These are phyloP conservation scores for Colletotrichum spaethianum DNA, from an alignment of 2,329 filamentous ascomycete species.

Conservation along the genomic window DNA sequence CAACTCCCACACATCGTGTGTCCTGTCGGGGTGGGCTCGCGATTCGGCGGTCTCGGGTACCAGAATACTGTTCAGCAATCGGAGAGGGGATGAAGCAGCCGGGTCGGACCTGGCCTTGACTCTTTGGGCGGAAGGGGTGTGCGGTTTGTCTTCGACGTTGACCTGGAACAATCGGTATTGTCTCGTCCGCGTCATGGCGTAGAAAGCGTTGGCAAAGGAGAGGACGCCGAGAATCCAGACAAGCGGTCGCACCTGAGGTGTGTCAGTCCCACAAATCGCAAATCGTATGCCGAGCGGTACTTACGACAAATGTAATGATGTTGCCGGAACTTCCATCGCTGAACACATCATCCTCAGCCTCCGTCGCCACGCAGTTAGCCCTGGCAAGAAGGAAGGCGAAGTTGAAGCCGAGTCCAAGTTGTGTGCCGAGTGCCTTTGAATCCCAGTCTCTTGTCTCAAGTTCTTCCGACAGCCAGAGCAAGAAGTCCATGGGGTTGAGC, in stretches of 20 bases:
- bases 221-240: constrained; percentile 78
- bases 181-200: constrained; percentile 85
- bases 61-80: constrained; percentile 79
- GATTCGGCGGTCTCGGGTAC: constrained; percentile 81
- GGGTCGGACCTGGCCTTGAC: constrained; percentile 92
- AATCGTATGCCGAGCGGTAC: constrained; percentile 45
- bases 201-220: constrained; percentile 83
- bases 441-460: constrained; percentile 94
- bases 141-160: constrained; percentile 80
- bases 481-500: constrained; percentile 89
- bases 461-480: constrained; percentile 93
- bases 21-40: constrained; percentile 85
- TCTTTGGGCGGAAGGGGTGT: constrained; percentile 88
- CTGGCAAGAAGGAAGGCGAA: constrained; percentile 85
- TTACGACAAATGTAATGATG: constrained; percentile 73
- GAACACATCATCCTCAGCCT: constrained; percentile 85
- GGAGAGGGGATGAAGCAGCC: constrained; percentile 81
- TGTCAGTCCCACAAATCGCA: constrained; percentile 32
- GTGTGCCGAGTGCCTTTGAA: constrained; percentile 81
- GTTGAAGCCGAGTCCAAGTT: constrained; percentile 83
- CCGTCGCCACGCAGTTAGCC: constrained; percentile 76
- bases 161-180: constrained; percentile 94
- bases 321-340: constrained; percentile 76
- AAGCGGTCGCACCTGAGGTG: constrained; percentile 73
- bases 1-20: constrained; percentile 94